Evolutionary conservation across 2,329 filamentous ascomycete species (phyloP).

Genomic region (Magnaporthiopsis rhizophila): DNA sequence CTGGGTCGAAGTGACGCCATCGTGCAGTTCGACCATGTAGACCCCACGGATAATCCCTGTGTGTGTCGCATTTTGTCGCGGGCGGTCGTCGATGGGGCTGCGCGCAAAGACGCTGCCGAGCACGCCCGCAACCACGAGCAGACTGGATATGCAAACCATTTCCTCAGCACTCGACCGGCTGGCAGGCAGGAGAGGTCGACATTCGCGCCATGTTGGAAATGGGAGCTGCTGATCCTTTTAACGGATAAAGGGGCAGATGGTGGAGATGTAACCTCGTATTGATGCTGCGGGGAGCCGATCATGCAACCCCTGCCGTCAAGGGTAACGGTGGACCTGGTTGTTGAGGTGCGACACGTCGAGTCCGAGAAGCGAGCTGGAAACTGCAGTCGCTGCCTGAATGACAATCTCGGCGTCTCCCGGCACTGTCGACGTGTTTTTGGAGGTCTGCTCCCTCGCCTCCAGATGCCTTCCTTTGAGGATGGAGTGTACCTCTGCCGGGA

Average conservation of each 20-base stretch:
- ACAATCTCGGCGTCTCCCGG: too few species aligned
- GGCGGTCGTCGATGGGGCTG: not conserved
- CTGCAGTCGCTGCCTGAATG: too few species aligned
- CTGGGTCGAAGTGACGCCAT: constrained; percentile 2
- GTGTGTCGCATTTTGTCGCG: not conserved
- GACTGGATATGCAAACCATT: not conserved
- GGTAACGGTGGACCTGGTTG: too few species aligned
- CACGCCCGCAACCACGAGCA: not conserved
- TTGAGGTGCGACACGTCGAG: too few species aligned
- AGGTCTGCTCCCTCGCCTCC: too few species aligned
- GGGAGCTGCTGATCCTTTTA: not conserved
- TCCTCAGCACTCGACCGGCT: too few species aligned
- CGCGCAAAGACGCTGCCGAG: not conserved
- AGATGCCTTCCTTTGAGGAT: too few species aligned
- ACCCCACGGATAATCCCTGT: not conserved
- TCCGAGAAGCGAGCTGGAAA: too few species aligned
- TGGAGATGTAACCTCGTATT: not conserved
- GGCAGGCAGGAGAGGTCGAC: not conserved
- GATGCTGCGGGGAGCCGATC: too few species aligned
- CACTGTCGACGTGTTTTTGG: too few species aligned
- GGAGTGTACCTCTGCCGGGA: too few species aligned
- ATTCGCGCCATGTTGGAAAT: not conserved
- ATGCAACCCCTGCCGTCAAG: too few species aligned
- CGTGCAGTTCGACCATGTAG: constrained; percentile 17
- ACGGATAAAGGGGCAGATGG: not conserved